These are phyloP conservation scores for Alnus rubra DNA, from an alignment of 306 rosid species.

Conservation along the genomic window DNA sequence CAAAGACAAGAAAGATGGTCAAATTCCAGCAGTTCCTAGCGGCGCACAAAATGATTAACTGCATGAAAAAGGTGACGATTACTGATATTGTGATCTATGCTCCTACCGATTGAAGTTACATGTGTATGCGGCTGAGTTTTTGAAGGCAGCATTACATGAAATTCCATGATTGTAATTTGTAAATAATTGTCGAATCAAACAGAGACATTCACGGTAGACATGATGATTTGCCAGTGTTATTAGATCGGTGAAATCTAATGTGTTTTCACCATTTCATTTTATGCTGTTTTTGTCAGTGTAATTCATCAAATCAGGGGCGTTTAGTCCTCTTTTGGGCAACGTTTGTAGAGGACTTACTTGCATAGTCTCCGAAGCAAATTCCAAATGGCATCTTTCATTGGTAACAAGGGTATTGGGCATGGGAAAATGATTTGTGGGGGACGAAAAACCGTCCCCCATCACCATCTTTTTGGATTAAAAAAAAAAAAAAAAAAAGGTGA, in stretches of 20 bases:
- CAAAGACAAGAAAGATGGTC: conserved; percentile 63
- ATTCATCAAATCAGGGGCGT: background rate
- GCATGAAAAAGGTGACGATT: conserved; percentile 25
- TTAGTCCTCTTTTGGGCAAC: background rate
- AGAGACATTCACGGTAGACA: background rate
- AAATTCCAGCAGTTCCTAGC: conserved; percentile 44
- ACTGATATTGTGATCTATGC: conserved; percentile 25
- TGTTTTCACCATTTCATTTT: background rate
- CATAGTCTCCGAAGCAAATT: background rate
- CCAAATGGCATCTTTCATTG: background rate
- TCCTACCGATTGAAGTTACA: conserved; percentile 20
- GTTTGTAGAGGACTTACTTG: background rate
- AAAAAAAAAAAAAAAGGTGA: too few species aligned
- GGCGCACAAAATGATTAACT: conserved; percentile 46
- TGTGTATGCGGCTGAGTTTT: conserved; percentile 59
- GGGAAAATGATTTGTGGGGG: too few species aligned
- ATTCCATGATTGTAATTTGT: conserved; percentile 19
- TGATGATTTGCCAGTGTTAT: background rate
- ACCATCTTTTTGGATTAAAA: too few species aligned
- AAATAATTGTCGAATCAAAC: background rate
- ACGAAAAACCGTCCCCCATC: too few species aligned
- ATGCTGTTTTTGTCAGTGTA: background rate
- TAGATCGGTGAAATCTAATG: background rate
- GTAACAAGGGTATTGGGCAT: background rate
- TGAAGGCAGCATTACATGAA: conserved; percentile 52